A percentile compares a stretch with the other conserved stretches of the same genome.
phyloP scores from a whole-genome alignment of 1,284 basidiomycete species.

The Boletus mariae region DNA sequence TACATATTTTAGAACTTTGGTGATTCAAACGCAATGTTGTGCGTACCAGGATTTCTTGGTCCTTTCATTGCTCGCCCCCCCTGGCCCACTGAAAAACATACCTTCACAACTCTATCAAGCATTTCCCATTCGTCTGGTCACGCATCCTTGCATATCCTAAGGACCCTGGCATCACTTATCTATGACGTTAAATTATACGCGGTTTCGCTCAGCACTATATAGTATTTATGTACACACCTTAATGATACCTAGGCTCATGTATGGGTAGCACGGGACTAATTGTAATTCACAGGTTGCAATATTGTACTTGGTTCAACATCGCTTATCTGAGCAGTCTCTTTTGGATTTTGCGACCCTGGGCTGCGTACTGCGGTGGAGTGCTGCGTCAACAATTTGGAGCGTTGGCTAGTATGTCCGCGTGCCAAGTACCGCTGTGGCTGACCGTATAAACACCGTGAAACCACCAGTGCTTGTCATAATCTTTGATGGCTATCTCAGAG shows the following conservation, averaged over 20 bases:
- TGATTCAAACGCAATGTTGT: conserved; percentile 3
- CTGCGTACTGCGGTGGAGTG: not conserved
- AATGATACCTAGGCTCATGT: conserved; percentile 7
- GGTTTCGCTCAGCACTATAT: not conserved
- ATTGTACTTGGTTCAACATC: no score
- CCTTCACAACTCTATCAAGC: conserved; percentile 37
- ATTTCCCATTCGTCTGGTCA: conserved; percentile 49
- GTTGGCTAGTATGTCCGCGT: not conserved
- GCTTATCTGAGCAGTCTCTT: no score
- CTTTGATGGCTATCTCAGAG: conserved; percentile 28
- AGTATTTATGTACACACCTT: conserved; percentile 7
- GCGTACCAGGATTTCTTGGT: conserved; percentile 52
- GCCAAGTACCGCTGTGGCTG: not conserved
- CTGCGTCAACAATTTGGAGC: not conserved
- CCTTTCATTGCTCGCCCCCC: conserved; percentile 36
- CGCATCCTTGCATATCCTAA: conserved; percentile 41
- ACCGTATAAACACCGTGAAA: not conserved
- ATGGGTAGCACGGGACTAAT: not conserved
- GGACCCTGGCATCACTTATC: conserved; percentile 3
- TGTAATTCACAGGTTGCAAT: not conserved
- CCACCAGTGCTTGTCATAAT: conserved; percentile 2
- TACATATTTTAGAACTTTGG: not conserved
- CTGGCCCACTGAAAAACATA: conserved; percentile 29
- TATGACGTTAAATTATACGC: conserved; percentile 21
- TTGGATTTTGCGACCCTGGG: no score